phyloP scores from a whole-genome alignment of 305 asterid genomes.

The Euphrasia arctica region DNA sequence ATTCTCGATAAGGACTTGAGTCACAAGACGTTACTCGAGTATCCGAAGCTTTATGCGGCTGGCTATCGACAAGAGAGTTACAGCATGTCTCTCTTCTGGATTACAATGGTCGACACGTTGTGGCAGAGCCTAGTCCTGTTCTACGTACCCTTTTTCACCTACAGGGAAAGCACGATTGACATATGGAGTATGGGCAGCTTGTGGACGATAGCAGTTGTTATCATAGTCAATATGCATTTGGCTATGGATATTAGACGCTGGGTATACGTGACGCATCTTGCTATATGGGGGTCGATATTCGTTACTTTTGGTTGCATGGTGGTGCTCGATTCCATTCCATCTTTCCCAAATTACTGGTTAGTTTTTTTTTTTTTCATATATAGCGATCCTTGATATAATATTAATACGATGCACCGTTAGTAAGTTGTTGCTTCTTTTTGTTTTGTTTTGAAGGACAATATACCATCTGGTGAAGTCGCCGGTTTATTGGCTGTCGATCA shows the following conservation, averaged over 20 bases:
- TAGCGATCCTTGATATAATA: conserved; percentile 2
- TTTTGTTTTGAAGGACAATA: conserved; percentile 70
- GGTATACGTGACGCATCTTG: conserved; percentile 71
- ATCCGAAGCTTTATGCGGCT: conserved; percentile 89
- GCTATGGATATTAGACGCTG: conserved; percentile 94
- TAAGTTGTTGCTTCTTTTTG: conserved; percentile 7
- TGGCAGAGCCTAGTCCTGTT: conserved; percentile 99
- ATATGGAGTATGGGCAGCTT: conserved; percentile 97
- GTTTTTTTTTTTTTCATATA: conserved; percentile 31
- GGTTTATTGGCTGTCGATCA: conserved; percentile 81
- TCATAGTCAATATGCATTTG: conserved; percentile 85
- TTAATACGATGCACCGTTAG: background rate
- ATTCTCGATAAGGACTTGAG: conserved; percentile 92
- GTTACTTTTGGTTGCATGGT: conserved; percentile 82
- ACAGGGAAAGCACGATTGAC: conserved; percentile 76
- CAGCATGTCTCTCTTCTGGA: conserved; percentile 86
- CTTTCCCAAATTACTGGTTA: conserved; percentile 79
- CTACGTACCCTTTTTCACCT: conserved; percentile 69
- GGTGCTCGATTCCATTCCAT: conserved; percentile 79
- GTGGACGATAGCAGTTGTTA: conserved; percentile 92
- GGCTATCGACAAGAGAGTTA: conserved; percentile 94
- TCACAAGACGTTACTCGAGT: conserved; percentile 69
- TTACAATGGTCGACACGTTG: conserved; percentile 85
- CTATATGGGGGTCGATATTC: conserved; percentile 90
- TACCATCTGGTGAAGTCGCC: conserved; percentile 71